A percentile compares a stretch with the other conserved stretches of the same genome.
These are phyloP conservation scores for Paradendryphiella salina DNA, from an alignment of 2,329 filamentous ascomycete genomes.

Conservation along the genomic window DNA sequence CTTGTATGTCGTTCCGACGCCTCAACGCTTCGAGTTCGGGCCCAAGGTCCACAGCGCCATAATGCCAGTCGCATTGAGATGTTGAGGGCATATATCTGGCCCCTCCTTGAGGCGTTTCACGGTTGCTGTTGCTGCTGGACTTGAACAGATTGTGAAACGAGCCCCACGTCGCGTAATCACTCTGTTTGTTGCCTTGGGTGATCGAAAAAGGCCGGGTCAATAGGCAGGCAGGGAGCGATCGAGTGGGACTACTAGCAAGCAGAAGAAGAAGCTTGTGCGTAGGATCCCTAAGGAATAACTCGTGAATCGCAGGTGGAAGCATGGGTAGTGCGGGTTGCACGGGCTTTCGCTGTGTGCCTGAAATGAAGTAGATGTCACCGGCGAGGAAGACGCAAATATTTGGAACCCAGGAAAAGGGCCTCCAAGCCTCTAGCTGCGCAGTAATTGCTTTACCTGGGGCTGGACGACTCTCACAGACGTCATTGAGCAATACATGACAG, in stretches of 20 bases:
- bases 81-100: too few relatives aligned
- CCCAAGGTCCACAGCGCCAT: background rate
- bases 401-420: background rate
- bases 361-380: background rate
- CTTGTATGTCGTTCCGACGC: background rate
- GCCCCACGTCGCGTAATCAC: too few relatives aligned
- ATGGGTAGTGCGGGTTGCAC: background rate
- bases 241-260: background rate
- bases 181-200: too few relatives aligned
- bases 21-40: background rate
- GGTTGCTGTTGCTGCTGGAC: too few relatives aligned
- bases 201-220: background rate
- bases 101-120: background rate
- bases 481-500: too few relatives aligned
- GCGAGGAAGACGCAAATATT: background rate
- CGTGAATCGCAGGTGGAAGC: background rate
- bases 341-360: background rate
- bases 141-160: background rate
- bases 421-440: background rate
- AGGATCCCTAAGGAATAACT: background rate
- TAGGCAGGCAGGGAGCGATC: background rate
- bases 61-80: background rate
- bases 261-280: background rate
- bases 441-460: too few relatives aligned
- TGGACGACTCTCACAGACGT: too few relatives aligned